Evolutionary conservation across 1,284 basidiomycete species (phyloP).

Genomic region (Farysia itapuensis): DNA sequence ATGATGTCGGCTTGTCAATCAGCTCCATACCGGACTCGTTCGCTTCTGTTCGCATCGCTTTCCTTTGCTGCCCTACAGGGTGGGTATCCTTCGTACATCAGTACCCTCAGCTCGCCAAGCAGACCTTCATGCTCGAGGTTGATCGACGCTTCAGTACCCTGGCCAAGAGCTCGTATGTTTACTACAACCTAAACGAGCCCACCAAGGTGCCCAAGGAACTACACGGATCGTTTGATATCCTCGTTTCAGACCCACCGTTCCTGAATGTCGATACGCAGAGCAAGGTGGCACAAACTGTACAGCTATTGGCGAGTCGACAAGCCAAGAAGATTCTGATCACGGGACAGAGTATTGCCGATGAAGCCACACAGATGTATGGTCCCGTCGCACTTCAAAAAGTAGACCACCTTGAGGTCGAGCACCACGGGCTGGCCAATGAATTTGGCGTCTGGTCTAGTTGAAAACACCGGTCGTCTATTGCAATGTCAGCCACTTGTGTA

Average conservation of each 20-base stretch:
- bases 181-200: constrained; percentile 58
- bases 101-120: constrained; percentile 18
- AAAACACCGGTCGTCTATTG: too few relatives aligned
- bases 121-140: constrained; percentile 53
- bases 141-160: constrained; percentile 55
- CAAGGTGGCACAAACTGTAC: constrained; percentile 21
- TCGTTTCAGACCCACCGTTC: constrained; percentile 57
- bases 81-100: constrained; percentile 58
- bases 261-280: constrained; percentile 35
- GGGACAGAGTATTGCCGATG: constrained; percentile 27
- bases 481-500: too few relatives aligned
- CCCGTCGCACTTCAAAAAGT: constrained; percentile 11
- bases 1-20: constrained; percentile 1
- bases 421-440: constrained; percentile 31
- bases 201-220: constrained; percentile 31
- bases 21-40: not conserved
- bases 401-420: constrained; percentile 23
- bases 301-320: constrained; percentile 4
- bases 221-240: constrained; percentile 47
- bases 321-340: constrained; percentile 22
- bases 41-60: constrained; percentile 35
- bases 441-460: constrained; percentile 30
- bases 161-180: constrained; percentile 43
- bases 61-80: constrained; percentile 59
- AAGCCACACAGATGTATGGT: constrained; percentile 29